Evolutionary conservation across 2,329 filamentous ascomycete species (phyloP), one percentile per base, ranked within the genome.

Genomic region (Xylaria sp.): DNA sequence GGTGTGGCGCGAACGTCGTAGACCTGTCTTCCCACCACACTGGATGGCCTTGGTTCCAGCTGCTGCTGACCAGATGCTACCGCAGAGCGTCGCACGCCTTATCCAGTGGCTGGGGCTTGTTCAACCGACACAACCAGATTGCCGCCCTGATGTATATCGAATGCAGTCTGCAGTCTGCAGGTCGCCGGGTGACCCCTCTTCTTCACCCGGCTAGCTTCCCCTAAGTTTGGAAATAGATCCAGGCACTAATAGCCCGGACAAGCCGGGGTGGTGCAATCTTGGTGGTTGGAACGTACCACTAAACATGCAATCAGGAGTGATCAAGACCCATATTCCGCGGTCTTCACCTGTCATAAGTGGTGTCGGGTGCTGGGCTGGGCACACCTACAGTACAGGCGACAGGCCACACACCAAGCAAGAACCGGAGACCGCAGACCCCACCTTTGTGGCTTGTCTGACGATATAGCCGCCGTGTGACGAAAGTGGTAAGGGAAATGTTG

Each of bases 401-500:
- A 19, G 23, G 19, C 33, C 31, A 23, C 17, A n/a, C n/a, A n/a
- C 23, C 23, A 17, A 27, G 29, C 19, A 38, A 40, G 25, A 43
- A 27, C 37, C 47, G 41, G 58, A 40, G 11, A 35, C 21, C 19
- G 31, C 33, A 8, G 60, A 17, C 33, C n/a, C 56, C 60, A 60
- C 56, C 38, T 59, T 49, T 54, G 44, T 51, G 33, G 41, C 49
- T 51, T 47, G 40, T 27, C 33, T 58, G 54, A 57, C 49, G 43
- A 43, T 38, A 40, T 43, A 29, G 54, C 52, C 60, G 62, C 64
- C 63, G 56, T 60, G 66, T 72, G 70, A 72, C 70, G 69, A 72
- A 68, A 68, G 70, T 63, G 70, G 70, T 66, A 67, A 68, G 67
- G 55, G 17, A 15, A 62, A 57, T n/a, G n/a, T n/a, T n/a, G n/a